Percentiles rank a stretch among this genome's conserved stretches.
These are phyloP conservation scores for Lactarius quietus DNA, from an alignment of 768 basidiomycete species.

Conservation along the genomic window DNA sequence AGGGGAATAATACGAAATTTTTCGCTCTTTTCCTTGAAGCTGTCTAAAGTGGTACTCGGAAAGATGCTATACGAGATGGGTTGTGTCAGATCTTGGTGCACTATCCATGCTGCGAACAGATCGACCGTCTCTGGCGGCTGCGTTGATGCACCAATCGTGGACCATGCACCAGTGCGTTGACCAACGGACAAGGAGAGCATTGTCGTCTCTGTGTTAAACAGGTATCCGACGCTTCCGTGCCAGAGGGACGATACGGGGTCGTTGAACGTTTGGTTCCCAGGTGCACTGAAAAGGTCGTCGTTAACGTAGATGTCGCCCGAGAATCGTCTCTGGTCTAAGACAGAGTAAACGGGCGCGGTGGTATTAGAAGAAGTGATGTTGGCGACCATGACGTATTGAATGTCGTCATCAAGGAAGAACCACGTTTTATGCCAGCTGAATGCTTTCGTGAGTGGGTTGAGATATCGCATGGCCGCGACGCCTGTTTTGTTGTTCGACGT, in stretches of 20 bases:
- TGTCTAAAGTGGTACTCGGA: slow-evolving; percentile 44
- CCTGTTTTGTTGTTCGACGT: slow-evolving; percentile 56
- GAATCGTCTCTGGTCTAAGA: slow-evolving; percentile 61
- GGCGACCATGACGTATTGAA: slow-evolving; percentile 61
- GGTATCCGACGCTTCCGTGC: slow-evolving; percentile 66
- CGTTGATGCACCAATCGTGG: slow-evolving; percentile 47
- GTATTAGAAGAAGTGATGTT: slow-evolving; percentile 44
- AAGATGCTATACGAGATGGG: slow-evolving; percentile 50
- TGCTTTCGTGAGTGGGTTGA: slow-evolving; percentile 53
- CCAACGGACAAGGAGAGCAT: slow-evolving; percentile 44
- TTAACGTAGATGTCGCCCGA: slow-evolving; percentile 44
- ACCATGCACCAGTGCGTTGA: slow-evolving; percentile 56
- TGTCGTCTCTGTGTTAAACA: slow-evolving; percentile 36
- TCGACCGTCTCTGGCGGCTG: slow-evolving; percentile 52
- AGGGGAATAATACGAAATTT: slow-evolving; percentile 27
- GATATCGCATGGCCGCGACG: slow-evolving; percentile 60
- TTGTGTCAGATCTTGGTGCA: slow-evolving; percentile 34
- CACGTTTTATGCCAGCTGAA: slow-evolving; percentile 65
- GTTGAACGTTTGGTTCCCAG: slow-evolving; percentile 28
- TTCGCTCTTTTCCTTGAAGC: slow-evolving; percentile 41
- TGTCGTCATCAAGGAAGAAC: slow-evolving; percentile 66
- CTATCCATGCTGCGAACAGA: slow-evolving; percentile 62
- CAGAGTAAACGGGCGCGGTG: slow-evolving; percentile 52
- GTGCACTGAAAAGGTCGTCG: slow-evolving; percentile 26
- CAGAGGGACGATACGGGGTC: slow-evolving; percentile 44